These are phyloP conservation scores for Chaetoscypha palmicola DNA, from an alignment of 2,329 filamentous ascomycete species.

Conservation along the genomic window DNA sequence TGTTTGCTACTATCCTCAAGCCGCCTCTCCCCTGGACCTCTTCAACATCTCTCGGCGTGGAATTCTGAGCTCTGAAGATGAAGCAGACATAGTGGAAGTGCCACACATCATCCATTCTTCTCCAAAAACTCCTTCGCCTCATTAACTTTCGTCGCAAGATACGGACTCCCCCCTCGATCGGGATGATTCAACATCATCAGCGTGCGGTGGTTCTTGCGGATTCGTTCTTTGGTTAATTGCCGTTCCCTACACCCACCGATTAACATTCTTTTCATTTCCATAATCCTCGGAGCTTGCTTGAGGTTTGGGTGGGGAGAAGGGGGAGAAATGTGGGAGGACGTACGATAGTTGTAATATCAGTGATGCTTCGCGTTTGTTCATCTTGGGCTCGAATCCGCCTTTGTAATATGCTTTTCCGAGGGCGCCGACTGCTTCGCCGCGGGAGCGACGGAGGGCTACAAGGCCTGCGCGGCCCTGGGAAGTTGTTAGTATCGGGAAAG, in stretches of 20 bases:
- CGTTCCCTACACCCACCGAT: constrained; percentile 85
- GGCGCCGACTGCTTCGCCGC: constrained; percentile 64
- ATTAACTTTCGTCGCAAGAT: constrained; percentile 95
- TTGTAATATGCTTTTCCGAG: constrained; percentile 94
- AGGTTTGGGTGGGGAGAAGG: background rate
- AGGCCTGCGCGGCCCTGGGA: constrained; percentile 81
- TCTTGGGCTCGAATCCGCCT: constrained; percentile 92
- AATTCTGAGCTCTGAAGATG: too few species aligned
- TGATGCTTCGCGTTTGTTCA: constrained; percentile 86
- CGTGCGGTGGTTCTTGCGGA: constrained; percentile 90
- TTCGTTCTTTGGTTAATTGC: constrained; percentile 79
- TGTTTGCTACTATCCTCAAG: too few species aligned
- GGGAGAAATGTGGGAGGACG: constrained; percentile 16
- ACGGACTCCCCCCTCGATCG: constrained; percentile 92
- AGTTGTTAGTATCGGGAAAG: constrained; percentile 18
- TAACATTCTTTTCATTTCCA: too few species aligned
- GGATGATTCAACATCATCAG: constrained; percentile 98
- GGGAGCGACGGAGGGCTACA: constrained; percentile 77
- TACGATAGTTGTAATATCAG: constrained; percentile 89
- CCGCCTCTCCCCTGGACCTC: too few species aligned
- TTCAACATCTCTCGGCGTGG: too few species aligned
- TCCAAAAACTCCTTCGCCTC: constrained; percentile 96
- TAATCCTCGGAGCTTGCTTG: too few species aligned
- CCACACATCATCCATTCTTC: constrained; percentile 49
- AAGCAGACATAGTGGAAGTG: too few species aligned